A percentile compares a stretch with the other conserved stretches of the same genome.
phyloP scores from a whole-genome alignment of 1,284 basidiomycete species.

The Sporisorium scitamineum region DNA sequence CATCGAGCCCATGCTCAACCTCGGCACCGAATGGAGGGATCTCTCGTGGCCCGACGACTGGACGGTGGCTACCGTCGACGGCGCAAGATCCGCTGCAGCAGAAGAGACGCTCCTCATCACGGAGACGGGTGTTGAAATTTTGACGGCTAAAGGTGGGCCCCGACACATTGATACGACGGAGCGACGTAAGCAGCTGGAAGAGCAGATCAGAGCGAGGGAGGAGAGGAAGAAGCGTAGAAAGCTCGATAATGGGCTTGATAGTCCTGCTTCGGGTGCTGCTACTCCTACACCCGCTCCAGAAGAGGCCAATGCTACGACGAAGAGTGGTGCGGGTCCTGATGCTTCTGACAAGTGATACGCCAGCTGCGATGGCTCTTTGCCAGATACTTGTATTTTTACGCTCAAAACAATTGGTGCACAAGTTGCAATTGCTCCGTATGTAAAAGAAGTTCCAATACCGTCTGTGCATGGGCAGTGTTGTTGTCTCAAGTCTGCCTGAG shows the following conservation, averaged over 20 bases:
- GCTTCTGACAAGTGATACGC: slow-evolving; percentile 10
- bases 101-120: slow-evolving; percentile 68
- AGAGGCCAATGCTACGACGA: slow-evolving; percentile 38
- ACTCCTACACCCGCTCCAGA: slow-evolving; percentile 38
- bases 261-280: slow-evolving; percentile 31
- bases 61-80: slow-evolving; percentile 66
- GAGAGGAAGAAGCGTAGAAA: slow-evolving; percentile 48
- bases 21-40: slow-evolving; percentile 58
- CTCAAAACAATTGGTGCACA: neutral
- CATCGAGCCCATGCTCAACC: slow-evolving; percentile 69
- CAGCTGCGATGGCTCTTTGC: neutral
- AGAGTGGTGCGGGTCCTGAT: slow-evolving; percentile 20
- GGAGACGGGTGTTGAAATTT: slow-evolving; percentile 66
- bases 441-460: neutral
- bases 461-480: too few species aligned
- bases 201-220: slow-evolving; percentile 40
- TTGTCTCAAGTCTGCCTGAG: too few species aligned
- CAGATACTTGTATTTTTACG: slow-evolving; percentile 15
- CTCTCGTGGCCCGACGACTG: slow-evolving; percentile 68
- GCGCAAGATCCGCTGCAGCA: slow-evolving; percentile 62
- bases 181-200: slow-evolving; percentile 43
- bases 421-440: neutral
- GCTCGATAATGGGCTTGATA: slow-evolving; percentile 28
- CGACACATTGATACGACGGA: slow-evolving; percentile 62
- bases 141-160: slow-evolving; percentile 65